Evolutionary conservation across 305 asterid genomes (phyloP), one percentile per base, ranked within the genome.

Genomic region (Rubia tinctorum): DNA sequence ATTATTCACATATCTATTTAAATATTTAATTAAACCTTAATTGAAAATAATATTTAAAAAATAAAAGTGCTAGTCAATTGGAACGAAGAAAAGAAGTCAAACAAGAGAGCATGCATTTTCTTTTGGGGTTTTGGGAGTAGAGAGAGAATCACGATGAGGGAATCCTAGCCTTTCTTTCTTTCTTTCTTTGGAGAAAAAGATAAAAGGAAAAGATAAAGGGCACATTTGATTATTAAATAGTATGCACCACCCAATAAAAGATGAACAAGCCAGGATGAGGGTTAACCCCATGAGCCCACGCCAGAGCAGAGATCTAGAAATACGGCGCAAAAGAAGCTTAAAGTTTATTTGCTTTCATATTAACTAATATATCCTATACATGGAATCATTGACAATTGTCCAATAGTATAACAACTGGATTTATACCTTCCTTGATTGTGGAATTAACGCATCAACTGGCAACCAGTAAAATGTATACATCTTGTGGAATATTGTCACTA

Each of bases 341-440:
- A 88, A 87, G 89, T 84, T 78, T 82, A 70, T 77, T 81, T 85
- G 88, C 90, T 86, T 88, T 89, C 2, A 66, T 73, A 74, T 79
- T 81, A 74, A 71, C 72, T 47, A 68, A 17, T 53, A 53, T 53
- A 53, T 43, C n/a, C 64, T 60, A 69, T 68, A 71, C 27, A 78
- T 77, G 73, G 79, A 78, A 80, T 59, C 79, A 69, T 62, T 69
- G 78, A 75, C 80, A 56, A 69, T 44, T 78, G 86, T 79, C 77
- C 77, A 64, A 39, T 63, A 12, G 30, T 27, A 8, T 63, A 63
- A 34, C 20, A 17, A 59, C 34, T 59, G 59, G 59, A 53, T 17
- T 53, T 53, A 53, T 53, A 5, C 59, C 59, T 49, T 49, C 55
- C 55, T 49, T 47, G 53, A 5, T 47, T 51, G 58, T 51, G 20